These are phyloP conservation scores for Trichoderma semiorbis DNA, from an alignment of 2,329 filamentous ascomycete species.

Conservation along the genomic window DNA sequence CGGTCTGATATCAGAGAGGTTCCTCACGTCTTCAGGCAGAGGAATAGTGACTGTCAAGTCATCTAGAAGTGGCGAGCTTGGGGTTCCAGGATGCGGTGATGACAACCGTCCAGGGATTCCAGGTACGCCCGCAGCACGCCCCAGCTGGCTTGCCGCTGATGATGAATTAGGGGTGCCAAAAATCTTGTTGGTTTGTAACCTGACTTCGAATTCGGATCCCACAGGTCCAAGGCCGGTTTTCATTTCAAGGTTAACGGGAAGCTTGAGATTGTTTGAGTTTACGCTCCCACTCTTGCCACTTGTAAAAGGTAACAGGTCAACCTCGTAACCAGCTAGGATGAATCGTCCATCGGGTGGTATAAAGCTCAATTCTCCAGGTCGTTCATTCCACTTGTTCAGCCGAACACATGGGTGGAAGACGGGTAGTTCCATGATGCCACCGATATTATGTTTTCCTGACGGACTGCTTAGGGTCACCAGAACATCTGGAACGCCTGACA, in stretches of 20 bases:
- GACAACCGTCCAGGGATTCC: slow-evolving; percentile 40
- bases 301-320: slow-evolving; percentile 76
- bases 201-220: slow-evolving; percentile 86
- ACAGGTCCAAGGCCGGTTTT: slow-evolving; percentile 71
- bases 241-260: slow-evolving; percentile 80
- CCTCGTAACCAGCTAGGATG: slow-evolving; percentile 89
- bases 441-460: slow-evolving; percentile 73
- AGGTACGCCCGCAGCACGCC: slow-evolving; percentile 43
- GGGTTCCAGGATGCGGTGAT: slow-evolving; percentile 49
- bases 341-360: slow-evolving; percentile 93
- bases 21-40: slow-evolving; percentile 74
- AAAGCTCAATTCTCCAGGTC: slow-evolving; percentile 89
- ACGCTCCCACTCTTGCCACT: slow-evolving; percentile 53
- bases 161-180: slow-evolving; percentile 45
- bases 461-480: slow-evolving; percentile 74
- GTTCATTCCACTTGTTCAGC: slow-evolving; percentile 82
- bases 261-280: slow-evolving; percentile 63
- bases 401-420: slow-evolving; percentile 96
- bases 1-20: slow-evolving; percentile 76
- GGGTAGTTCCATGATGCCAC: slow-evolving; percentile 74
- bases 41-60: slow-evolving; percentile 76
- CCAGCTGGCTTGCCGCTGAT: slow-evolving; percentile 35
- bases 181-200: slow-evolving; percentile 66
- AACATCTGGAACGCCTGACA: slow-evolving; percentile 93
- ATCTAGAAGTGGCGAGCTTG: slow-evolving; percentile 63